A percentile compares a stretch with the other conserved stretches of the same genome.
Evolutionary conservation across 1,284 basidiomycete genomes (phyloP).

Genomic region (Puccinia brachypodii): DNA sequence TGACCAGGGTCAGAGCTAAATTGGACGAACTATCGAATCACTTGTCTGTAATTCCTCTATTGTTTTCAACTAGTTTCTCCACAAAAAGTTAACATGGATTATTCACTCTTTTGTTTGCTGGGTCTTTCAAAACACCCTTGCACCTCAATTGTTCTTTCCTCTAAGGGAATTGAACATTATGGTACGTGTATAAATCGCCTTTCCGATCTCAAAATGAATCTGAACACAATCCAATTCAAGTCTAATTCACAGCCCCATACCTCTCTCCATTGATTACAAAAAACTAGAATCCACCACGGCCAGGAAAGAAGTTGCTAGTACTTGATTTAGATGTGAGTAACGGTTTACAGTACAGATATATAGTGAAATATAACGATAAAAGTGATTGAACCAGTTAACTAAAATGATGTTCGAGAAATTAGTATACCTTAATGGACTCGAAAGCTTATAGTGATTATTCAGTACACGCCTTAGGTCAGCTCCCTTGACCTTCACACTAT

Average conservation of each 20-base stretch:
- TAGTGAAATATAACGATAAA: background rate
- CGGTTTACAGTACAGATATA: background rate
- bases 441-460: conserved; percentile 47
- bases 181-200: conserved; percentile 2
- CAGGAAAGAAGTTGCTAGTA: conserved; percentile 75
- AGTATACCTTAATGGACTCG: conserved; percentile 49
- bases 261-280: background rate
- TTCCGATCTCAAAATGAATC: conserved; percentile 59
- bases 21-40: conserved; percentile 16
- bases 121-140: background rate
- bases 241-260: background rate
- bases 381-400: background rate
- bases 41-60: conserved; percentile 14
- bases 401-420: background rate
- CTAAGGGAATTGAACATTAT: conserved; percentile 45
- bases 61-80: background rate
- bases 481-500: background rate
- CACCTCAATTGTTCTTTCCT: background rate
- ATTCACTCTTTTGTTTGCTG: background rate
- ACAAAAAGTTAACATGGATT: background rate
- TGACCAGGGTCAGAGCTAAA: conserved; percentile 26
- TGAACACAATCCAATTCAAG: conserved; percentile 62
- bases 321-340: conserved; percentile 82
- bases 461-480: conserved; percentile 39
- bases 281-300: conserved; percentile 57